These are phyloP conservation scores for Chaetomiaceae sp. DNA, from an alignment of 2,329 filamentous ascomycete genomes.

Conservation along the genomic window DNA sequence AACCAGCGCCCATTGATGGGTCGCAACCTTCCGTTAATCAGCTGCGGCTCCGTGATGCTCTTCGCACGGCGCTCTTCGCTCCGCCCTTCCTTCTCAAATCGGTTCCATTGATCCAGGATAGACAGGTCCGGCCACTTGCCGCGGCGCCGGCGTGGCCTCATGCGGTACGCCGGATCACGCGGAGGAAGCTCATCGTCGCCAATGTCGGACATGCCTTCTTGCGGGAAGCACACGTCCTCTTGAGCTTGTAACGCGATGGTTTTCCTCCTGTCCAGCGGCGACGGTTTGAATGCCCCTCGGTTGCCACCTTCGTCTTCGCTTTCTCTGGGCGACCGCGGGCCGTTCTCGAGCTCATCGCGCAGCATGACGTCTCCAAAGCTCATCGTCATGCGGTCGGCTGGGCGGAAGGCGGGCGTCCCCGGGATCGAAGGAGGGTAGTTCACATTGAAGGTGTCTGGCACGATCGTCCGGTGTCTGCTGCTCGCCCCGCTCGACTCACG, in stretches of 20 bases:
- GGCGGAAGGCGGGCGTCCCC: slow-evolving; percentile 50
- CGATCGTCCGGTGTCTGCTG: slow-evolving; percentile 32
- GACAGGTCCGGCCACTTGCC: slow-evolving; percentile 81
- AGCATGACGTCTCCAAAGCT: slow-evolving; percentile 66
- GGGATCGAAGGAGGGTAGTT: slow-evolving; percentile 66
- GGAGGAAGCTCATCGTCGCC: slow-evolving; percentile 65
- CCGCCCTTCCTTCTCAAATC: slow-evolving; percentile 80
- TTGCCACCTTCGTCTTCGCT: slow-evolving; percentile 13
- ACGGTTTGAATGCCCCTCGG: slow-evolving; percentile 28
- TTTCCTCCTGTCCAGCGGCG: slow-evolving; percentile 44
- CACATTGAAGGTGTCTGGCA: slow-evolving; percentile 50
- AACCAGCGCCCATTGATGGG: slow-evolving; percentile 79
- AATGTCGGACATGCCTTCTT: slow-evolving; percentile 70
- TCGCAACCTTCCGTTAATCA: slow-evolving; percentile 82
- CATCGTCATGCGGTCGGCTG: slow-evolving; percentile 45
- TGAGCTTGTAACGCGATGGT: slow-evolving; percentile 61
- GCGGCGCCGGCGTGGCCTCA: slow-evolving; percentile 51
- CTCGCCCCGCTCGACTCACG: slow-evolving; percentile 46
- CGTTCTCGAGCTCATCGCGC: slow-evolving; percentile 52
- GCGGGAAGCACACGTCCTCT: slow-evolving; percentile 89
- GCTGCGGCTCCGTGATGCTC: slow-evolving; percentile 87
- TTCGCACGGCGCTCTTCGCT: slow-evolving; percentile 79
- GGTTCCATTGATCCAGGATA: slow-evolving; percentile 82
- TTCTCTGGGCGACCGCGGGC: slow-evolving; percentile 16
- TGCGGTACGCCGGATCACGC: slow-evolving; percentile 34